phyloP scores from a whole-genome alignment of 2,329 filamentous ascomycete genomes.

The Ambrosiella beaveri region DNA sequence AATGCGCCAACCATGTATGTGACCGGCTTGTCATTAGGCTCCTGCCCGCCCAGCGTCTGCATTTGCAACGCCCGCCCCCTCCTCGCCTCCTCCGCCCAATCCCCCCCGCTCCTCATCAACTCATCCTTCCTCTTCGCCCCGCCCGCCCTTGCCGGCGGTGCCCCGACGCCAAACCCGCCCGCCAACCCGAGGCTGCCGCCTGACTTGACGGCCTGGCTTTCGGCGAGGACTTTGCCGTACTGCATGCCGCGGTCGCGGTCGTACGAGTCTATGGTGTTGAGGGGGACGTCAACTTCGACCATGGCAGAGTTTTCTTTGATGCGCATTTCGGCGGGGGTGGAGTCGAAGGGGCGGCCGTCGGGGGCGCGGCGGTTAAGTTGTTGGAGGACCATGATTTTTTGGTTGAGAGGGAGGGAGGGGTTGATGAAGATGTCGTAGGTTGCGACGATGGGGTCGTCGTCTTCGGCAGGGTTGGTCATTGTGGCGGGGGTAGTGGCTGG shows the following conservation, averaged over 20 bases:
- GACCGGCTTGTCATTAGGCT: slow-evolving; percentile 49
- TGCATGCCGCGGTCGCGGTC: slow-evolving; percentile 66
- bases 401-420: slow-evolving; percentile 42
- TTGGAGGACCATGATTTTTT: slow-evolving; percentile 66
- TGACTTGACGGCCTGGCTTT: slow-evolving; percentile 39
- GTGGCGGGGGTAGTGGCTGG: background rate
- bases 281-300: slow-evolving; percentile 79
- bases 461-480: slow-evolving; percentile 18
- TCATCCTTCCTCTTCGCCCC: slow-evolving; percentile 20
- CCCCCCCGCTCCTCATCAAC: slow-evolving; percentile 25
- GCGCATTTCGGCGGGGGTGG: slow-evolving; percentile 58
- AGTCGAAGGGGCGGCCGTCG: slow-evolving; percentile 32
- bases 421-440: slow-evolving; percentile 80
- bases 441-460: slow-evolving; percentile 51
- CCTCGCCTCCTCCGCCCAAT: slow-evolving; percentile 51
- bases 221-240: slow-evolving; percentile 63
- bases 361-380: slow-evolving; percentile 61
- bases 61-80: slow-evolving; percentile 57
- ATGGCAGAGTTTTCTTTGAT: slow-evolving; percentile 70
- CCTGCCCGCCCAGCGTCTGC: slow-evolving; percentile 75
- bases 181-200: slow-evolving; percentile 53
- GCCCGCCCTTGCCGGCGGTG: slow-evolving; percentile 22
- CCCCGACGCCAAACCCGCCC: slow-evolving; percentile 52
- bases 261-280: slow-evolving; percentile 57
- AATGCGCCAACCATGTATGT: slow-evolving; percentile 93